Percentiles rank a stretch among this genome's conserved stretches.
These are phyloP conservation scores for Fermentozyma sake DNA, from an alignment of 1,139 yeast genomes.

Conservation along the genomic window DNA sequence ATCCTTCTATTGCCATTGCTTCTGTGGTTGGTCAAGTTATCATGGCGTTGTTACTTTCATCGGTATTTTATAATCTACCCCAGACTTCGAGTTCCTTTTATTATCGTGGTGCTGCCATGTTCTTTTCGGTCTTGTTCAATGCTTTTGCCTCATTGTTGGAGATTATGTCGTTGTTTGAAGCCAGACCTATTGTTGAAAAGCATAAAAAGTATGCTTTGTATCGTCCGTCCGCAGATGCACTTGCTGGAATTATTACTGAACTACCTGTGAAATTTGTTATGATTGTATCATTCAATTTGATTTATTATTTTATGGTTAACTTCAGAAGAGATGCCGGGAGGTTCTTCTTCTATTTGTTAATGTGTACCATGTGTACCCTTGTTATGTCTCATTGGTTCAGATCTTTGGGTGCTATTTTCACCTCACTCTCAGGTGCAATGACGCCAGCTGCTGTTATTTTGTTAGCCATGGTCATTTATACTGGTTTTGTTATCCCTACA, in stretches of 20 bases:
- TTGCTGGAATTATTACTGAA: slow-evolving; percentile 65
- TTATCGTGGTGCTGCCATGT: slow-evolving; percentile 66
- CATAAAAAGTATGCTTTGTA: slow-evolving; percentile 72
- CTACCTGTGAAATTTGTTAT: slow-evolving; percentile 58
- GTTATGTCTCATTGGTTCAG: slow-evolving; percentile 72
- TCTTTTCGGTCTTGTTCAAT: slow-evolving; percentile 73
- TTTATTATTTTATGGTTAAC: slow-evolving; percentile 63
- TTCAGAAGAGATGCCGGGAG: slow-evolving; percentile 62
- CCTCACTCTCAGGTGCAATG: slow-evolving; percentile 62
- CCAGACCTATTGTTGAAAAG: slow-evolving; percentile 77
- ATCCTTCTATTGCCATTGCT: slow-evolving; percentile 58
- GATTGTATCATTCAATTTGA: slow-evolving; percentile 55
- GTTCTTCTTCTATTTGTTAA: slow-evolving; percentile 62
- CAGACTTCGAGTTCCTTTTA: slow-evolving; percentile 47
- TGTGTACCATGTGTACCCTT: slow-evolving; percentile 51
- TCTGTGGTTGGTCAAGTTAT: slow-evolving; percentile 59
- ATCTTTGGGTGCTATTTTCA: slow-evolving; percentile 61
- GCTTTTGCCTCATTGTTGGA: slow-evolving; percentile 74
- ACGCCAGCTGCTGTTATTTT: slow-evolving; percentile 65
- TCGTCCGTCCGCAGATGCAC: slow-evolving; percentile 74
- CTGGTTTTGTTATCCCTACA: slow-evolving; percentile 72
- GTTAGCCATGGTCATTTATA: slow-evolving; percentile 58
- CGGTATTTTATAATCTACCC: slow-evolving; percentile 65
- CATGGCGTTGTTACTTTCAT: slow-evolving; percentile 71
- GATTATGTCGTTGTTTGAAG: slow-evolving; percentile 62